Percentiles rank a stretch among this genome's conserved stretches.
Evolutionary conservation across 2,329 filamentous ascomycete genomes (phyloP).

Genomic region (Diaporthe citri): DNA sequence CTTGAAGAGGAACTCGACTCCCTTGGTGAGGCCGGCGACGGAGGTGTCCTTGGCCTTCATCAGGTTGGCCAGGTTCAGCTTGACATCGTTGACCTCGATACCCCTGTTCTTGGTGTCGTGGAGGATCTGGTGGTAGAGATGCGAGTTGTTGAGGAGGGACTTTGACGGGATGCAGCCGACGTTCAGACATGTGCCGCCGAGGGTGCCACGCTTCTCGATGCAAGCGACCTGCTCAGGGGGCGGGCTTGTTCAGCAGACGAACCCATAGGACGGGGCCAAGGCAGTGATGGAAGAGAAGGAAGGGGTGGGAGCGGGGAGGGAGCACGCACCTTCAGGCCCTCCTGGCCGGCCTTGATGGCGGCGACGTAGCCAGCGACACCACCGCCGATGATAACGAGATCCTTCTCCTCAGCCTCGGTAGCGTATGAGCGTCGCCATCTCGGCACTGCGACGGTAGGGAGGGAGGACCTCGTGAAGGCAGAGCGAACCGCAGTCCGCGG

Average conservation of each 20-base stretch:
- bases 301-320: too few species aligned
- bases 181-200: slow-evolving; percentile 98
- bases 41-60: slow-evolving; percentile 99
- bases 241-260: neutral
- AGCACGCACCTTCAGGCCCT: slow-evolving; percentile 86
- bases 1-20: slow-evolving; percentile 98
- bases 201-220: slow-evolving; percentile 96
- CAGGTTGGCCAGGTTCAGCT: slow-evolving; percentile 93
- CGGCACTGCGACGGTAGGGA: slow-evolving; percentile 60
- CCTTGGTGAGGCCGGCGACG: slow-evolving; percentile 90
- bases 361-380: slow-evolving; percentile 99
- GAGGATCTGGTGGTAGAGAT: slow-evolving; percentile 95
- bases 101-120: slow-evolving; percentile 98
- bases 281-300: neutral
- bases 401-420: slow-evolving; percentile 83
- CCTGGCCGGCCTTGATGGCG: slow-evolving; percentile 98
- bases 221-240: slow-evolving; percentile 80
- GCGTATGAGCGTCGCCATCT: slow-evolving; percentile 72
- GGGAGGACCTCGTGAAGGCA: slow-evolving; percentile 56
- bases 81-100: slow-evolving; percentile 97
- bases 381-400: slow-evolving; percentile 97
- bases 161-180: slow-evolving; percentile 99
- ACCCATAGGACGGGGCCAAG: slow-evolving; percentile 7
- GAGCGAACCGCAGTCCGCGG: slow-evolving; percentile 69
- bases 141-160: slow-evolving; percentile 99